Evolutionary conservation across 805 yeast species (phyloP), one percentile per base, ranked within the genome.

Genomic region (Yamadazyma sp.): DNA sequence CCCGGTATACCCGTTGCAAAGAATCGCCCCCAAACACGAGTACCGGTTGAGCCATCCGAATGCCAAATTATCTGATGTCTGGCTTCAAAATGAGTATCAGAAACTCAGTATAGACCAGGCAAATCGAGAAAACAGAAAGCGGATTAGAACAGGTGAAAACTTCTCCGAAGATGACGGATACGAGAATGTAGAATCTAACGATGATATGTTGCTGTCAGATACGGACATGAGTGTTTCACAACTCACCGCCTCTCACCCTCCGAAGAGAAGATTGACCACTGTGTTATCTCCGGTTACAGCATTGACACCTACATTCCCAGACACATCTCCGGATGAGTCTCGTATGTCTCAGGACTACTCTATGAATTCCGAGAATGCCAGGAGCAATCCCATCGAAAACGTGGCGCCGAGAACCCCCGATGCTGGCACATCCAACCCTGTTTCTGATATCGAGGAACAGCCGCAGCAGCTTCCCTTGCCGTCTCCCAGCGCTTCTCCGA

Each of bases 391-490:
- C 22, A 15, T n/a, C 17, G 23, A 21, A 15, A 17, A 10, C n/a
- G 22, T 25, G 13, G 38, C 34, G 17, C 32, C 35, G 31, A 21
- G 32, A 12, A 29, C 37, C n/a, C 32, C 38, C 6, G 35, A 32
- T 5, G 32, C 13, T 14, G 38, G 64, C 6, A 42, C 66, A 0
- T 59, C 54, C 30, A 58, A 70, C 11, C 69, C 70, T 0, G 53
- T 60, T 5, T 59, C 67, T 6, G 71, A 63, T 19, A 40, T 55
- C 15, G 71, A 65, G 31, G 70, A 64, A 18, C 57, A 54, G 15
- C 57, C 56, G 8, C 67, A 71, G 31, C 80, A 73, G 41, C 57
- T 77, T n/a, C 84, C 85, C 0, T 62, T 80, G 14, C 87, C 86
- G 0, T 80, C 84, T 7, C 87, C 86, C 0, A 77, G 43, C 34